A percentile compares a stretch with the other conserved stretches of the same genome.
These are phyloP conservation scores for Favolaschia claudopus DNA, from an alignment of 768 basidiomycete genomes.

Conservation along the genomic window DNA sequence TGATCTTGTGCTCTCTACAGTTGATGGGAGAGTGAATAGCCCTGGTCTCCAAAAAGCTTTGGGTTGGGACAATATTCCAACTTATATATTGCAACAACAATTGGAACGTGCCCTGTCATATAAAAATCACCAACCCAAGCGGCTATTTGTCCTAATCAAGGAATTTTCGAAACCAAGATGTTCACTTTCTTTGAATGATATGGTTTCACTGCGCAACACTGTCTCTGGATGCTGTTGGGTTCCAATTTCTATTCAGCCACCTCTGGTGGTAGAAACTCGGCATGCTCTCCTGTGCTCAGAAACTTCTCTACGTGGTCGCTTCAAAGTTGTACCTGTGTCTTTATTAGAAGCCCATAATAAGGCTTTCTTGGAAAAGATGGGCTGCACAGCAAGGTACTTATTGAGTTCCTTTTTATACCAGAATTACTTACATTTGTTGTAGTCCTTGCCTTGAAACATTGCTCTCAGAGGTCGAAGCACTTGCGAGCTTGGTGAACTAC, in stretches of 20 bases:
- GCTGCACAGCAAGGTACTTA: conserved; percentile 13
- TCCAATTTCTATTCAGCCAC: conserved; percentile 1
- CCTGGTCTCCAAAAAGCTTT: conserved; percentile 4
- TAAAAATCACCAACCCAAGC: not conserved
- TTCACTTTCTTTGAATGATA: conserved; percentile 5
- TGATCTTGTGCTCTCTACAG: conserved; percentile 15
- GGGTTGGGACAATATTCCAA: conserved; percentile 18
- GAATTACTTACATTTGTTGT: not conserved
- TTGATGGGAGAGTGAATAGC: conserved; percentile 3
- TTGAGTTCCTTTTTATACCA: not conserved
- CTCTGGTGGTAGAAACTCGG: not conserved
- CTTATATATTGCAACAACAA: conserved; percentile 7
- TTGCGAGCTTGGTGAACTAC: not conserved
- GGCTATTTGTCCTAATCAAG: conserved; percentile 14
- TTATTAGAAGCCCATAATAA: conserved; percentile 1
- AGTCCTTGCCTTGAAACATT: conserved; percentile 18
- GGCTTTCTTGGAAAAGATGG: conserved; percentile 20
- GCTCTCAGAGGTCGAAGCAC: conserved; percentile 11
- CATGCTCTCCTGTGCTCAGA: conserved; percentile 10
- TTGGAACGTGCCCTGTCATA: conserved; percentile 5
- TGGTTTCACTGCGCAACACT: not conserved
- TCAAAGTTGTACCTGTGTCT: not conserved
- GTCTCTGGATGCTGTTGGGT: conserved; percentile 15
- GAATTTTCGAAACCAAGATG: conserved; percentile 5
- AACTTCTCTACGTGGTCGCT: conserved; percentile 13